Conservation (phyloP, 225 moss, liverwort and hornwort genomes). For the Pseudisothecium myosuroides region DNA sequence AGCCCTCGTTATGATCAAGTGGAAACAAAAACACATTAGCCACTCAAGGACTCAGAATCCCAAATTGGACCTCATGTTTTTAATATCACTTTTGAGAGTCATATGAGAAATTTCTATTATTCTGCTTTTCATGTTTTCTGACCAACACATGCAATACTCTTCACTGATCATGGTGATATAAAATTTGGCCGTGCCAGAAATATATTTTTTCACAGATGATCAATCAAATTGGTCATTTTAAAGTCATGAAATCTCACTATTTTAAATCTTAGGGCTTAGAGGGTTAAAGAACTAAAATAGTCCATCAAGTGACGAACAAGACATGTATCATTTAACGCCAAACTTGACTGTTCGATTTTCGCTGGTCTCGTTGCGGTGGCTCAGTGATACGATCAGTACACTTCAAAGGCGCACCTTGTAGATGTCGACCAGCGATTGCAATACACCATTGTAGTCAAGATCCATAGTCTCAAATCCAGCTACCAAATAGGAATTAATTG, state of each 20-base stretch:
- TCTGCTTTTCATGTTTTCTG: not conserved
- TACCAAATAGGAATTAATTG: constrained; percentile 64
- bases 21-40: not conserved
- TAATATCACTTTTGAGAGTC: not conserved
- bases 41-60: not conserved
- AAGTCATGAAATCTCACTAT: not conserved
- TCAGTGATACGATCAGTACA: not conserved
- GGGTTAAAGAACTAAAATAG: not conserved
- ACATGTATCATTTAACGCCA: not conserved
- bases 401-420: constrained; percentile 32
- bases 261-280: not conserved
- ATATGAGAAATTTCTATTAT: not conserved
- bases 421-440: constrained; percentile 66
- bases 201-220: not conserved
- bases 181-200: not conserved
- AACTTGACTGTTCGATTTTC: not conserved
- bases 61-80: not conserved
- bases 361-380: not conserved
- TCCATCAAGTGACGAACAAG: not conserved
- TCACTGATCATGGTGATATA: not conserved
- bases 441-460: constrained; percentile 38
- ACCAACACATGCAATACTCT: not conserved
- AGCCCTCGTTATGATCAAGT: not conserved
- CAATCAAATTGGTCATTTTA: not conserved
- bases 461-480: constrained; percentile 52